Conservation (phyloP, 2,329 filamentous ascomycete species). For the Beauveria caledonica region DNA sequence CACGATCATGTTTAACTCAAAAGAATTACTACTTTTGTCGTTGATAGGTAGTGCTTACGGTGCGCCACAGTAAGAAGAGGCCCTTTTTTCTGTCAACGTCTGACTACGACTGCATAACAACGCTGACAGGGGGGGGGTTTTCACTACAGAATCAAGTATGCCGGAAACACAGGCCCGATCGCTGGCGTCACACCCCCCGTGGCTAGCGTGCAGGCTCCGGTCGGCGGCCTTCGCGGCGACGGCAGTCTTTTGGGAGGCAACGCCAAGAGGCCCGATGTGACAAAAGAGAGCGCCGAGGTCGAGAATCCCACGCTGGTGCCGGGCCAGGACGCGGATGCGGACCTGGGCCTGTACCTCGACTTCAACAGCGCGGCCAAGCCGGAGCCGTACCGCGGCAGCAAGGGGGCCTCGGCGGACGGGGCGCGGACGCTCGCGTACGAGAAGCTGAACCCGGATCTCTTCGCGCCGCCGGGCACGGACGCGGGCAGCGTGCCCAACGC, state of each 20-base stretch:
- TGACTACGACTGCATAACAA: neutral
- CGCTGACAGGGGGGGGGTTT: neutral
- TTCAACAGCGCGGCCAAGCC: conserved; percentile 43
- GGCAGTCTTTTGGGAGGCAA: conserved; percentile 32
- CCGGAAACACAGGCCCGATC: conserved; percentile 33
- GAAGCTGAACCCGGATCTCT: conserved; percentile 44
- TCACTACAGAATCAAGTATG: conserved; percentile 30
- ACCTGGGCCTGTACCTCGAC: conserved; percentile 40
- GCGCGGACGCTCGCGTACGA: conserved; percentile 43
- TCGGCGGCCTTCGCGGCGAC: conserved; percentile 33
- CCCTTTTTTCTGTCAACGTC: neutral
- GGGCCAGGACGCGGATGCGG: conserved; percentile 41
- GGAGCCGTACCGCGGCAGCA: conserved; percentile 45
- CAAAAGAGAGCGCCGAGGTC: conserved; percentile 31
- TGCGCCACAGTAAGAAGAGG: conserved; percentile 5
- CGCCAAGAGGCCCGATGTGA: conserved; percentile 28
- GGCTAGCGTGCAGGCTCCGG: conserved; percentile 28
- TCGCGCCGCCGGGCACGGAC: conserved; percentile 47
- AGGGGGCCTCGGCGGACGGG: conserved; percentile 43
- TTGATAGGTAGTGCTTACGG: neutral
- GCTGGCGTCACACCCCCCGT: conserved; percentile 31
- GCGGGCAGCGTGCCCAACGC: conserved; percentile 36
- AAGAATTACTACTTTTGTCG: neutral
- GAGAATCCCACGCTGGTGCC: conserved; percentile 32
- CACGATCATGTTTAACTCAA: conserved; percentile 5